phyloP scores from a whole-genome alignment of 2,329 filamentous ascomycete species.

The Teratosphaeria zuluensis region DNA sequence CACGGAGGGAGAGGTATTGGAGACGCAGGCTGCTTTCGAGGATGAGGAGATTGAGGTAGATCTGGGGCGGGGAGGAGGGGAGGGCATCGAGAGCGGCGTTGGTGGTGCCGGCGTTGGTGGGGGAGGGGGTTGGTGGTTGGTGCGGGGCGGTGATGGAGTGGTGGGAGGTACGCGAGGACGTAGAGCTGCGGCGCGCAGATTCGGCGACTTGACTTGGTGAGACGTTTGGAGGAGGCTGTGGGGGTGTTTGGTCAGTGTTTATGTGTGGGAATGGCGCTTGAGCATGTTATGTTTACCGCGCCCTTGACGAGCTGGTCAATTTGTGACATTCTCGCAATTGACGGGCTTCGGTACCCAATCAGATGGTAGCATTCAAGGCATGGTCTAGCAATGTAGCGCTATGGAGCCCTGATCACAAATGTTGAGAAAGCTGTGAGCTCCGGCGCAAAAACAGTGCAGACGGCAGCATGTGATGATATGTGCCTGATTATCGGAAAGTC shows the following conservation, averaged over 20 bases:
- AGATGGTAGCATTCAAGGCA: no score
- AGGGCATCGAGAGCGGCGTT: slow-evolving; percentile 55
- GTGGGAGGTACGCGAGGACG: slow-evolving; percentile 27
- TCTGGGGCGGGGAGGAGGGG: slow-evolving; percentile 87
- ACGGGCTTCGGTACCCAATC: neutral
- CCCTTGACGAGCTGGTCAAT: slow-evolving; percentile 51
- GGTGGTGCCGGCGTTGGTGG: slow-evolving; percentile 24
- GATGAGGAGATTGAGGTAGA: slow-evolving; percentile 95
- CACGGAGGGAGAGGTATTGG: slow-evolving; percentile 84
- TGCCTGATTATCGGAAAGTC: no score
- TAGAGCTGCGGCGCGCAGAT: slow-evolving; percentile 18
- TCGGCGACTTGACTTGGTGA: slow-evolving; percentile 32
- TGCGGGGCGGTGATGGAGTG: slow-evolving; percentile 34
- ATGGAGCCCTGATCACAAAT: no score
- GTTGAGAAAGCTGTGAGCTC: no score
- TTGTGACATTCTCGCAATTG: slow-evolving; percentile 8
- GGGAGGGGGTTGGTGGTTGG: slow-evolving; percentile 25
- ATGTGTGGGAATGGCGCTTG: neutral
- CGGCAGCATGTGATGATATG: no score
- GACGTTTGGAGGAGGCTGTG: slow-evolving; percentile 50
- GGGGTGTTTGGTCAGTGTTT: neutral
- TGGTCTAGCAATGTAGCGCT: no score
- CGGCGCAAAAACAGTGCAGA: no score
- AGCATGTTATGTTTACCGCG: slow-evolving; percentile 1
- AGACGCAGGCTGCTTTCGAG: slow-evolving; percentile 88